phyloP scores from a whole-genome alignment of 176 grass and related monocot species.

The Avena sativa region DNA sequence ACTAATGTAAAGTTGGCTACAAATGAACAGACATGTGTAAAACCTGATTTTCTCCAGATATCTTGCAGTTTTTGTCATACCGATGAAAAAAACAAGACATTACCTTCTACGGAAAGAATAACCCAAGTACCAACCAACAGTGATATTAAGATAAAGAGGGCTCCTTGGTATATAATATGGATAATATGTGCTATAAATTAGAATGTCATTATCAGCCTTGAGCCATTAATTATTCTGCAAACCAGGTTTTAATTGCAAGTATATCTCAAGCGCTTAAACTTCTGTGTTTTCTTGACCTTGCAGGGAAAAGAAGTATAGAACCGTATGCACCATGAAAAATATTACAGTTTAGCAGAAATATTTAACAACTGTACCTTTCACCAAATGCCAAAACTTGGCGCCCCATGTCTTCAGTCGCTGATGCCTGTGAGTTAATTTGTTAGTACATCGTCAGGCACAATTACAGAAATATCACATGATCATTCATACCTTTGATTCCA shows the following conservation, averaged over 20 bases:
- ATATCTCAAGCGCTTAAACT: neutral
- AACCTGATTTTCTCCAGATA: neutral
- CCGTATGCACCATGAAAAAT: neutral
- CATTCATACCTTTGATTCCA: slow-evolving; percentile 75
- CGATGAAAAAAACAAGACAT: slow-evolving; percentile 2
- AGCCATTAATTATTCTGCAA: neutral
- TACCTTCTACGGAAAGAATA: neutral
- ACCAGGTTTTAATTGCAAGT: slow-evolving; percentile 11
- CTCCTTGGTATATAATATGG: neutral
- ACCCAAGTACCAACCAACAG: neutral
- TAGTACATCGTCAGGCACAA: slow-evolving; percentile 16
- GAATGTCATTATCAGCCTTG: neutral
- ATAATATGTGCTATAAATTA: neutral
- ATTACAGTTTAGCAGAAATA: slow-evolving; percentile 18
- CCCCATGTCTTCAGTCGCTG: slow-evolving; percentile 79
- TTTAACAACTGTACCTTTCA: slow-evolving; percentile 68
- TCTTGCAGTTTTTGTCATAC: neutral
- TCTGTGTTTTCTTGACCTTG: neutral
- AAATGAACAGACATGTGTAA: neutral
- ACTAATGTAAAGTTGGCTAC: neutral
- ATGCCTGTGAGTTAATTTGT: slow-evolving; percentile 51
- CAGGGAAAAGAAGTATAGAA: slow-evolving; percentile 43
- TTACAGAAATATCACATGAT: slow-evolving; percentile 35
- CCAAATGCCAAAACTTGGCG: slow-evolving; percentile 85
- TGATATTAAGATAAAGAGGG: slow-evolving; percentile 4